These are phyloP conservation scores for Candida palmyrensis DNA, from an alignment of 805 yeast species.

Conservation along the genomic window DNA sequence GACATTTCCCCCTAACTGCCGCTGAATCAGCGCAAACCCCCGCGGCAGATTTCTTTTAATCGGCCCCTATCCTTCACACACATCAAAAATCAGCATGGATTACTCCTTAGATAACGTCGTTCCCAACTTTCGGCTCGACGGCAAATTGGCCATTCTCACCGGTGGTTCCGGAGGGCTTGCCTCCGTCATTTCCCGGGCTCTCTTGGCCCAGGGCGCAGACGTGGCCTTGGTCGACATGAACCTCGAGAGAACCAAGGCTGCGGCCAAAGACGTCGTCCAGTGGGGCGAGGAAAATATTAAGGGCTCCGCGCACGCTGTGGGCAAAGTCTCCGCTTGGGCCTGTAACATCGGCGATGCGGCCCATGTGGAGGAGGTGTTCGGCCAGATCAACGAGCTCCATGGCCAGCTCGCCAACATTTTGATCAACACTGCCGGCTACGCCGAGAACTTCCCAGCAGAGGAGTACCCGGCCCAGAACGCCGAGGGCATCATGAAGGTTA, in stretches of 20 bases:
- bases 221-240: constrained; percentile 69
- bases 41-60: no score
- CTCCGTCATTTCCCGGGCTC: constrained; percentile 56
- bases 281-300: constrained; percentile 45
- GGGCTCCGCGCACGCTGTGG: constrained; percentile 23
- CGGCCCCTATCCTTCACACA: not conserved
- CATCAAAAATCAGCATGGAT: constrained; percentile 9
- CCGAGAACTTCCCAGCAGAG: constrained; percentile 74
- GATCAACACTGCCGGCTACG: constrained; percentile 80
- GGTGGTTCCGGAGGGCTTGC: constrained; percentile 84
- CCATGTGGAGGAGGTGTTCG: constrained; percentile 52
- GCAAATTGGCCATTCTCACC: constrained; percentile 66
- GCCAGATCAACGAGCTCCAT: constrained; percentile 51
- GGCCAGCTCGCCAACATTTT: constrained; percentile 58
- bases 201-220: constrained; percentile 73
- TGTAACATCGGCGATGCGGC: constrained; percentile 68
- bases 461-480: constrained; percentile 71
- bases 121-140: constrained; percentile 64
- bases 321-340: constrained; percentile 55
- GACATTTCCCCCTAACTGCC: no score
- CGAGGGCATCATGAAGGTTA: constrained; percentile 63
- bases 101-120: constrained; percentile 42
- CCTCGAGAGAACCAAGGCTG: constrained; percentile 49
- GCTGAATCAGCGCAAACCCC: no score
- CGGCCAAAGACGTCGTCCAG: constrained; percentile 44